Percentiles rank a stretch among this genome's conserved stretches.
These are phyloP conservation scores for Debaryomyces nepalensis DNA, from an alignment of 1,139 yeast species.

Conservation along the genomic window DNA sequence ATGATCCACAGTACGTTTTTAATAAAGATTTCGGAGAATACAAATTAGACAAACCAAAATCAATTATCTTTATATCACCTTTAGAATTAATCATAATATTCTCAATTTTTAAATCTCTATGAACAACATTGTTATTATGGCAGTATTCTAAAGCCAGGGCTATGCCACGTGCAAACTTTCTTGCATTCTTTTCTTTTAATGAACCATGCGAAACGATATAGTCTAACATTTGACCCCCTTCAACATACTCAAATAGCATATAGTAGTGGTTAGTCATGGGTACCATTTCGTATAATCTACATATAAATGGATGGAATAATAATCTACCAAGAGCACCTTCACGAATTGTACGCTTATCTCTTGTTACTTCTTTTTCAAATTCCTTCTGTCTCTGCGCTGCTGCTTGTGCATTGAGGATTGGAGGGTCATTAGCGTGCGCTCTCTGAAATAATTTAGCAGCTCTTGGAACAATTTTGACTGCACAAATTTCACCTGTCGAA, in stretches of 20 bases:
- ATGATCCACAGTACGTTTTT: constrained; percentile 95
- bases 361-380: constrained; percentile 82
- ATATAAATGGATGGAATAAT: constrained; percentile 89
- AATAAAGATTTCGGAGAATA: constrained; percentile 73
- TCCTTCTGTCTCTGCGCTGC: constrained; percentile 69
- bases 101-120: constrained; percentile 94
- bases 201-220: constrained; percentile 97
- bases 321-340: constrained; percentile 94
- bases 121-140: constrained; percentile 92
- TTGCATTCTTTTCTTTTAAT: constrained; percentile 88
- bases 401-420: constrained; percentile 60
- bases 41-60: constrained; percentile 91
- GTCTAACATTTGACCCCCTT: constrained; percentile 98
- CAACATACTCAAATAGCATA: constrained; percentile 94
- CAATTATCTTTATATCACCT: constrained; percentile 95
- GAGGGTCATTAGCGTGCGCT: constrained; percentile 75
- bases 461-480: constrained; percentile 80
- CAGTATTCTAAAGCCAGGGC: constrained; percentile 94
- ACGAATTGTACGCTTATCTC: constrained; percentile 90
- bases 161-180: constrained; percentile 95
- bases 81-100: constrained; percentile 92
- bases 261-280: constrained; percentile 97
- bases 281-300: constrained; percentile 90
- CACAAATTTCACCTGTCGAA: constrained; percentile 81
- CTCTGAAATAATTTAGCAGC: constrained; percentile 78